Conservation (phyloP, 352 stramenopile genomes). For the Saprolegnia diclina region DNA sequence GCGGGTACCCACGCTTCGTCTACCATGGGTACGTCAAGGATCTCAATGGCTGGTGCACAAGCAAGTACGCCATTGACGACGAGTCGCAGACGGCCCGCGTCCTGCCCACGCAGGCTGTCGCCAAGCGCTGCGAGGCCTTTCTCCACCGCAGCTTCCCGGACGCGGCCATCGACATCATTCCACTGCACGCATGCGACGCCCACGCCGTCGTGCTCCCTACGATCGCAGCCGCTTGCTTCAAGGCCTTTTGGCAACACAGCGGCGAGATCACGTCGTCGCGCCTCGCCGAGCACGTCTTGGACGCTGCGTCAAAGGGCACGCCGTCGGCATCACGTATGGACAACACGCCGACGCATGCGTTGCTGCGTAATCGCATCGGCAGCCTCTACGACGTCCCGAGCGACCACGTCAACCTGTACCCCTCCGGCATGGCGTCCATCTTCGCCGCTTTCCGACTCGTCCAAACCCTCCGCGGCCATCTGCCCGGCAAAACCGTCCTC, state of each 20-base stretch:
- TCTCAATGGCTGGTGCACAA: constrained; percentile 47
- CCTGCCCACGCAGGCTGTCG: constrained; percentile 27
- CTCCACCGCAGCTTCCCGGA: constrained; percentile 36
- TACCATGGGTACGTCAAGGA: constrained; percentile 79
- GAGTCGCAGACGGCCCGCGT: constrained; percentile 15
- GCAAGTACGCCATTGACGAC: constrained; percentile 30
- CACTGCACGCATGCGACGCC: constrained; percentile 35
- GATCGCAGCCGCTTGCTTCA: constrained; percentile 76
- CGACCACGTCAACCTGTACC: constrained; percentile 49
- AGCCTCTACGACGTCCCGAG: constrained; percentile 41
- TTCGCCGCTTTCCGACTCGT: constrained; percentile 75
- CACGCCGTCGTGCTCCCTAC: constrained; percentile 39
- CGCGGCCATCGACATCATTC: constrained; percentile 3
- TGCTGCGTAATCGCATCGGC: constrained; percentile 47
- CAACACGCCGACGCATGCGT: constrained; percentile 32
- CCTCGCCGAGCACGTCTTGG: constrained; percentile 59
- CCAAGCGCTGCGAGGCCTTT: constrained; percentile 61
- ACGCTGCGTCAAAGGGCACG: constrained; percentile 17
- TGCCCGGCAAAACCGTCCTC: constrained; percentile 66
- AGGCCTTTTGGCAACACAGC: constrained; percentile 91
- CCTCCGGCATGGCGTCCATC: constrained; percentile 86
- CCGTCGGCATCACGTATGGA: constrained; percentile 24
- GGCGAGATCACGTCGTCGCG: constrained; percentile 89
- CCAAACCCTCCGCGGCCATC: constrained; percentile 36
- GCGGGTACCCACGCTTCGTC: constrained; percentile 92